A percentile compares a stretch with the other conserved stretches of the same genome.
Evolutionary conservation across 2,329 filamentous ascomycete genomes (phyloP).

Genomic region (Xylaria polymorpha): DNA sequence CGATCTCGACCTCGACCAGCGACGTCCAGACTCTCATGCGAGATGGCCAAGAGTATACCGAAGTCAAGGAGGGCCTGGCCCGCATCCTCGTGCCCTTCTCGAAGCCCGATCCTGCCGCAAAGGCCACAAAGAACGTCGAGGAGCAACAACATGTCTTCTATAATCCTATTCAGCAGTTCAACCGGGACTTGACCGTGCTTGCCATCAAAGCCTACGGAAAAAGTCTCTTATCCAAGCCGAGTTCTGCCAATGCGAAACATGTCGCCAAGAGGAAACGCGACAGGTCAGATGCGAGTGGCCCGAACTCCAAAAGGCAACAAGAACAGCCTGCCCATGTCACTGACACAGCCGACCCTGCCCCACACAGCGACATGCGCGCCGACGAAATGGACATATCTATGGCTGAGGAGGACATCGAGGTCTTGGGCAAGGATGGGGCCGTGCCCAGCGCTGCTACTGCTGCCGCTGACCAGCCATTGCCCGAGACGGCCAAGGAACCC

Average conservation of each 20-base stretch:
- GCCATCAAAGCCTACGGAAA: slow-evolving; percentile 91
- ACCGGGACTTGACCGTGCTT: slow-evolving; percentile 92
- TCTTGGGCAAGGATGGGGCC: slow-evolving; percentile 10
- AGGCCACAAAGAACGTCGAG: slow-evolving; percentile 60
- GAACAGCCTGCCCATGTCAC: slow-evolving; percentile 26
- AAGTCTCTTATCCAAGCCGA: slow-evolving; percentile 65
- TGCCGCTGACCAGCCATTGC: slow-evolving; percentile 25
- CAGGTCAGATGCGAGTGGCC: slow-evolving; percentile 35
- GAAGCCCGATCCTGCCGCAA: slow-evolving; percentile 51
- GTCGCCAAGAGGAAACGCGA: slow-evolving; percentile 47
- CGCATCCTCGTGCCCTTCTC: slow-evolving; percentile 64
- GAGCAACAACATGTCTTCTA: slow-evolving; percentile 89
- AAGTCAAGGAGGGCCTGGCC: slow-evolving; percentile 67
- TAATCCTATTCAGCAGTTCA: slow-evolving; percentile 99
- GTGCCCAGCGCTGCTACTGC: not conserved
- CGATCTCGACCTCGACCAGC: slow-evolving; percentile 44
- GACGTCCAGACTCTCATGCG: slow-evolving; percentile 52
- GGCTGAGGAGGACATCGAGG: slow-evolving; percentile 39
- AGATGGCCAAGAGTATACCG: slow-evolving; percentile 63
- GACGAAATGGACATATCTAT: slow-evolving; percentile 36
- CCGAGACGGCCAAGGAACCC: slow-evolving; percentile 32
- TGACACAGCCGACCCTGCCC: slow-evolving; percentile 13
- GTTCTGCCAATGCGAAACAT: slow-evolving; percentile 56
- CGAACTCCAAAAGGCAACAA: slow-evolving; percentile 44
- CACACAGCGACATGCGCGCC: slow-evolving; percentile 17